Percentiles rank a stretch among this genome's conserved stretches.
Conservation (phyloP, 2,329 filamentous ascomycete species). For the Penicillium sp. region DNA sequence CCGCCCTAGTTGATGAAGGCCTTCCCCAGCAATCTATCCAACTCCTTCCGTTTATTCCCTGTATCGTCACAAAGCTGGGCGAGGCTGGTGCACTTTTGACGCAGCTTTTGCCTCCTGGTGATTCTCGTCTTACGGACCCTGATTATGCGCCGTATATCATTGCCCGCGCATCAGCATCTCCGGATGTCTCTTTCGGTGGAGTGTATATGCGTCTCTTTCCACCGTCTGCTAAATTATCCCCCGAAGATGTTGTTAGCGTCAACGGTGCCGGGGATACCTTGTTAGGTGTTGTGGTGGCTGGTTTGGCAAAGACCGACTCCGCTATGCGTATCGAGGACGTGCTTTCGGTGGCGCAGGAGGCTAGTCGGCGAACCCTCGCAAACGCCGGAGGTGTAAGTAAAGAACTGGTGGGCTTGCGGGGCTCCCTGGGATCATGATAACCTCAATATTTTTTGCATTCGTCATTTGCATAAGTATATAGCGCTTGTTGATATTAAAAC, state of each 20-base stretch:
- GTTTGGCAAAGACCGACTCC: constrained; percentile 60
- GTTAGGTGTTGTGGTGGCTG: constrained; percentile 79
- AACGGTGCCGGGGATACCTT: constrained; percentile 96
- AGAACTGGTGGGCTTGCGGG: constrained; percentile 27
- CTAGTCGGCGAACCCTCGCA: constrained; percentile 75
- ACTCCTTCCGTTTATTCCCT: constrained; percentile 84
- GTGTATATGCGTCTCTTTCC: constrained; percentile 81
- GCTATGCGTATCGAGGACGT: constrained; percentile 55
- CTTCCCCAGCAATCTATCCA: constrained; percentile 82
- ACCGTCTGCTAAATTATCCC: constrained; percentile 60
- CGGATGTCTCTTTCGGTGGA: constrained; percentile 66
- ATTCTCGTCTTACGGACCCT: constrained; percentile 64
- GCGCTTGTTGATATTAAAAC: background rate
- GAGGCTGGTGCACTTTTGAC: constrained; percentile 73
- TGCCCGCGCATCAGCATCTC: constrained; percentile 55
- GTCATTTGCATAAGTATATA: background rate
- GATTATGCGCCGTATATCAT: constrained; percentile 70
- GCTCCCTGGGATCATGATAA: constrained; percentile 3
- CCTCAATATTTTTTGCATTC: background rate
- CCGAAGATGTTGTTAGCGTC: constrained; percentile 74
- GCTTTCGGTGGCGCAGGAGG: constrained; percentile 78
- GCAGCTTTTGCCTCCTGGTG: constrained; percentile 65
- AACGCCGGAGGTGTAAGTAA: constrained; percentile 68
- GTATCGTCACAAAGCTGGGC: constrained; percentile 82
- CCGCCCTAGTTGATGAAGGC: constrained; percentile 71